Percentiles rank a stretch among this genome's conserved stretches.
These are phyloP conservation scores for Coix lacrymajobi DNA, from an alignment of 176 grass and related monocot genomes.

Conservation along the genomic window DNA sequence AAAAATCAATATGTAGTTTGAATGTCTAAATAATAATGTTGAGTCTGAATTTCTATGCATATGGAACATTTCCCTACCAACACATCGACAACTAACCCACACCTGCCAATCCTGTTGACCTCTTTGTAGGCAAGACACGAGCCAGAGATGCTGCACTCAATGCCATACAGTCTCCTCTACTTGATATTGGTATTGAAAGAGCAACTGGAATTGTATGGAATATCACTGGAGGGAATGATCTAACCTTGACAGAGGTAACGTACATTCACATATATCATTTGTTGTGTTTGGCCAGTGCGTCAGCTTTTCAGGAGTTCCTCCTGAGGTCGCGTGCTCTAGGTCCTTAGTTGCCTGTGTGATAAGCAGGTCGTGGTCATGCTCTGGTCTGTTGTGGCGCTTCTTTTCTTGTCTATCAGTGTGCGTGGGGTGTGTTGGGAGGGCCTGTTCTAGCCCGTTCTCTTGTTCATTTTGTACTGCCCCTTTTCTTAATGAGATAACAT, in stretches of 20 bases:
- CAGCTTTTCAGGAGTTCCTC: neutral
- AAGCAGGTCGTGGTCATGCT: neutral
- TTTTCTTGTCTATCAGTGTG: neutral
- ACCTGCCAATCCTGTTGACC: neutral
- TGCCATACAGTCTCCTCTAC: slow-evolving; percentile 81
- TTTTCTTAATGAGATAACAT: neutral
- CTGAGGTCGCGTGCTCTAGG: neutral
- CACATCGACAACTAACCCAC: neutral
- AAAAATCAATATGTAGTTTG: neutral
- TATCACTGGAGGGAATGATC: slow-evolving; percentile 82
- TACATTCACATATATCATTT: neutral
- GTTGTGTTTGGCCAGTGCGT: neutral
- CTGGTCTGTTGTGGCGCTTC: neutral
- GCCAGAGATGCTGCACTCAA: slow-evolving; percentile 88
- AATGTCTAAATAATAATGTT: neutral
- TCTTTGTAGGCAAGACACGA: slow-evolving; percentile 68
- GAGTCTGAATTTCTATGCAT: neutral
- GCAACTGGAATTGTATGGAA: slow-evolving; percentile 94
- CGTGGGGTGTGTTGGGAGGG: neutral
- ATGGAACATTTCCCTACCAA: neutral
- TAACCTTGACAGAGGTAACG: slow-evolving; percentile 77
- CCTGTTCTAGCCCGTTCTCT: neutral
- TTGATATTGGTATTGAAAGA: slow-evolving; percentile 86
- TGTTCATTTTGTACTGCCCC: neutral
- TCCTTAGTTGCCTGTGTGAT: neutral